A percentile compares a stretch with the other conserved stretches of the same genome.
Evolutionary conservation across 257 asterid genomes (phyloP).

Genomic region (Buddleja alternifolia): DNA sequence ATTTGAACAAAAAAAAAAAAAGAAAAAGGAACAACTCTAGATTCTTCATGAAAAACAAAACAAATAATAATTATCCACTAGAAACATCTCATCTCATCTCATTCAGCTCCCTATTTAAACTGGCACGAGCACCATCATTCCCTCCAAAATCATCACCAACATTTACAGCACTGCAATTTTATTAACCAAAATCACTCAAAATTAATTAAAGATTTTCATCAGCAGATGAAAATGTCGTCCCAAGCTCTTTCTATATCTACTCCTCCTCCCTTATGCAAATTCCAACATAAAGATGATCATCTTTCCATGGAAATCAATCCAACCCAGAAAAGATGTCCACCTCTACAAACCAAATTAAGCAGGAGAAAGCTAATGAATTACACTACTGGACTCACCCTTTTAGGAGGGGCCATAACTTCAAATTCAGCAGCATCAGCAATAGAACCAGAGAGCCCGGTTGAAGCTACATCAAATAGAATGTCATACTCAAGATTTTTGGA

Average conservation of each 20-base stretch:
- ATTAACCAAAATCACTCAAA: too few species aligned
- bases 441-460: conserved; percentile 48
- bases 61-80: conserved; percentile 25
- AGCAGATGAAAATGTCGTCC: conserved; percentile 42
- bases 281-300: conserved; percentile 46
- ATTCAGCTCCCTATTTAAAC: conserved; percentile 21
- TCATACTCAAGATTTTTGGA: conserved; percentile 70
- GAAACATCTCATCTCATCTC: conserved; percentile 45
- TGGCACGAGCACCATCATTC: conserved; percentile 25
- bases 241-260: conserved; percentile 39
- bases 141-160: conserved; percentile 41
- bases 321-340: conserved; percentile 20
- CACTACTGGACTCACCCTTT: conserved; percentile 41
- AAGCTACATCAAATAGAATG: conserved; percentile 58
- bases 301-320: conserved; percentile 27
- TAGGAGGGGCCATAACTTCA: conserved; percentile 36
- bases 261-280: conserved; percentile 51
- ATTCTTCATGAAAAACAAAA: conserved; percentile 42
- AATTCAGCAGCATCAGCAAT: conserved; percentile 39
- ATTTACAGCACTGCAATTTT: background rate
- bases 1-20: background rate
- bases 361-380: conserved; percentile 47
- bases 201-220: background rate
- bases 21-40: conserved; percentile 20
- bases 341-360: conserved; percentile 31